Evolutionary conservation across 2,329 filamentous ascomycete genomes (phyloP).

Genomic region (Colletotrichum sansevieriae): DNA sequence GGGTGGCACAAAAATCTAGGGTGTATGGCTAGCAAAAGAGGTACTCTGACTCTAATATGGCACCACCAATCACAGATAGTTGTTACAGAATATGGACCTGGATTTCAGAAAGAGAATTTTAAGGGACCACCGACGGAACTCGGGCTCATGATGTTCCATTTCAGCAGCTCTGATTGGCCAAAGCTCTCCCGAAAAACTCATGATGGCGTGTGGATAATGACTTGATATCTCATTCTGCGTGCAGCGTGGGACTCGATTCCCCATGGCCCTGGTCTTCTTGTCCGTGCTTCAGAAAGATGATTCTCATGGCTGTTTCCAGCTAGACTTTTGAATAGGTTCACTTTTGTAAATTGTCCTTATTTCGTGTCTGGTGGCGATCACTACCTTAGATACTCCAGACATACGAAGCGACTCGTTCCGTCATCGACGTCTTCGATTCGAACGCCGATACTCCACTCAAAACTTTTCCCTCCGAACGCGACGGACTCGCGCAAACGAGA

Average conservation of each 20-base stretch:
- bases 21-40: neutral
- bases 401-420: neutral
- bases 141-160: slow-evolving; percentile 32
- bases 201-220: slow-evolving; percentile 21
- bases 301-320: neutral
- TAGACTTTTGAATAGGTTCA: neutral
- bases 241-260: neutral
- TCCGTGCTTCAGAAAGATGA: neutral
- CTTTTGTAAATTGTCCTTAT: neutral
- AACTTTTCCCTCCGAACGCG: slow-evolving; percentile 24
- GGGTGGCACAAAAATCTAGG: neutral
- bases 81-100: too few species aligned
- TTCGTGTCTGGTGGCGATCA: neutral
- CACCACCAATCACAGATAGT: too few species aligned
- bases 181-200: slow-evolving; percentile 27
- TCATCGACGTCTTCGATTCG: slow-evolving; percentile 31
- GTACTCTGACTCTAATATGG: too few species aligned
- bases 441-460: slow-evolving; percentile 32
- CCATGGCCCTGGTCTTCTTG: neutral
- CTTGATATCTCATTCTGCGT: slow-evolving; percentile 10
- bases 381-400: neutral
- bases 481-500: slow-evolving; percentile 17
- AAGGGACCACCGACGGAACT: neutral
- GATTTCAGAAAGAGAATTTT: neutral
- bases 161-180: slow-evolving; percentile 7